Conservation (phyloP, 352 stramenopile species). For the Phytophthora multivora region DNA sequence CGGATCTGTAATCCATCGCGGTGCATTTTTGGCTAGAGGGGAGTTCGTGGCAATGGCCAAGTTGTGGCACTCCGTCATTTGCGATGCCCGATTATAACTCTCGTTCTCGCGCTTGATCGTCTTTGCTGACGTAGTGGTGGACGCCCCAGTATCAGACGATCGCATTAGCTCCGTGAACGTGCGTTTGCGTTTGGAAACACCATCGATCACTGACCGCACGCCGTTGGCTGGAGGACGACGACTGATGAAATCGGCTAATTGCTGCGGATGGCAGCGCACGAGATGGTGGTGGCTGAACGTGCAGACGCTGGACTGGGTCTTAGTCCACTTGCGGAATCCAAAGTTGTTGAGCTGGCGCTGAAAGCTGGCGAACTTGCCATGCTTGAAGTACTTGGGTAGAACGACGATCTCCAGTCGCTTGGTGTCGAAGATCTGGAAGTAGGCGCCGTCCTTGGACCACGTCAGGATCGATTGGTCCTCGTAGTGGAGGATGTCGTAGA, state of each 20-base stretch:
- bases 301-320: conserved; percentile 79
- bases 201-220: conserved; percentile 10
- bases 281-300: conserved; percentile 81
- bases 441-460: conserved; percentile 69
- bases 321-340: conserved; percentile 89
- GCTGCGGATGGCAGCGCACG: conserved; percentile 60
- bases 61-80: background rate
- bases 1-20: conserved; percentile 28
- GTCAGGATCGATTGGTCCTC: conserved; percentile 74
- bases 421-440: conserved; percentile 76
- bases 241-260: conserved; percentile 59
- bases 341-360: conserved; percentile 95
- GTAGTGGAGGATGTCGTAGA: conserved; percentile 80
- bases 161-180: conserved; percentile 34
- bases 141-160: conserved; percentile 3
- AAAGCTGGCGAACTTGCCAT: conserved; percentile 93
- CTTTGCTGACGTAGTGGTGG: conserved; percentile 7
- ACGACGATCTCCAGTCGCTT: conserved; percentile 70
- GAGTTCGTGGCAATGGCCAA: conserved; percentile 1
- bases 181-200: conserved; percentile 21
- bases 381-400: conserved; percentile 94
- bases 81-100: conserved; percentile 6
- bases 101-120: conserved; percentile 31
- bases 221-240: conserved; percentile 21
- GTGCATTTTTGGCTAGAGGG: conserved; percentile 1